Base-by-base conservation (phyloP, 306 rosid genomes). In the Styphnolobium japonicum region DNA sequence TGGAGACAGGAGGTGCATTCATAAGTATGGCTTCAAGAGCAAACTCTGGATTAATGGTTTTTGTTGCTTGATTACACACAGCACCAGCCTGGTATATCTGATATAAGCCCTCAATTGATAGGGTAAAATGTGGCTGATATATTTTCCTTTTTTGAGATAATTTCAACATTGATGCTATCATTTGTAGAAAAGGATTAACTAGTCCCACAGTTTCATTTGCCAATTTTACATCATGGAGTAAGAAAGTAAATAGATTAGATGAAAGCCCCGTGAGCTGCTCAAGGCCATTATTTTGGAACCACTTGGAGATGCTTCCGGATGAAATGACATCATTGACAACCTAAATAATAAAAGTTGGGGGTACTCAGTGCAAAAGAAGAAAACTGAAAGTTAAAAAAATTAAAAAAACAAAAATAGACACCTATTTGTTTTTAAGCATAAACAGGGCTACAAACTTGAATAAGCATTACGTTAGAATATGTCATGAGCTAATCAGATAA, bases 181-280 rank as follows among this genome's bases (percentile, higher is more conserved):
- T 87, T 82, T 86, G 82, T 11, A 92, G 88, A 74, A 90, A 85
- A 29, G 56, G 84, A 84, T 87, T 81, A 67, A 89, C 86, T 31
- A 87, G 83, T 11, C 62, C 78, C 27, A 15, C 78, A 49, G 87
- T 73, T 80, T 82, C 90, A 77, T 72, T 83, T 31, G 80, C 48
- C 84, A 77, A 67, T 31, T 77, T 75, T 71, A 34, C 78, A 72
- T 85, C 96, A 73, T 63, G 73, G 52, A 82, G 70, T 73, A 95
- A 40, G 68, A 87, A 82, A 73, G 77, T 81, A 83, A 76, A 86
- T 52, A 95, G 88, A 76, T 81, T 87, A 51, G 90, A 87, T 15
- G 91, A 74, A 66, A 95, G 89, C 67, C 87, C 97, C 77, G 73
- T 87, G 64, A 95, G 94, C 90, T 89, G 97, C 90, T 88, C 98